These are phyloP conservation scores for Solanum bulbocastanum DNA, from an alignment of 257 asterid genomes.

Conservation along the genomic window DNA sequence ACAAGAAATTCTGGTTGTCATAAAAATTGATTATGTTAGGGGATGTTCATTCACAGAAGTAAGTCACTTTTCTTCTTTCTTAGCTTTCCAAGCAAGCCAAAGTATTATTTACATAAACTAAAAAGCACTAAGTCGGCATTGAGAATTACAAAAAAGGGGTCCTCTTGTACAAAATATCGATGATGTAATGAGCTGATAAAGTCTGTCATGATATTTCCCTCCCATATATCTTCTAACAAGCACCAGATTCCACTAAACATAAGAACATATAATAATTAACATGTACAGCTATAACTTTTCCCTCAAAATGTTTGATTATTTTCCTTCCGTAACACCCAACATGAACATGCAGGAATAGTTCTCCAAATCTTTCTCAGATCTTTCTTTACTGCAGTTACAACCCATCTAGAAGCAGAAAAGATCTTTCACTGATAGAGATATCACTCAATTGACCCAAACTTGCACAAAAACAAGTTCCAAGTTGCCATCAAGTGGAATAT, in stretches of 20 bases:
- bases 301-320: neutral
- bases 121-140: neutral
- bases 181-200: neutral
- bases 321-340: neutral
- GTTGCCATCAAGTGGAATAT: neutral
- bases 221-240: neutral
- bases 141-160: neutral
- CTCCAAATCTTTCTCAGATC: neutral
- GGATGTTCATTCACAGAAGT: neutral
- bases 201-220: neutral
- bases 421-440: neutral
- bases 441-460: neutral
- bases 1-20: neutral
- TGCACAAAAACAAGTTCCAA: neutral
- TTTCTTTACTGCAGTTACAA: neutral
- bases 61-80: neutral
- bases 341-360: neutral
- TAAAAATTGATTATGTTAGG: neutral
- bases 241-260: neutral
- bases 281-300: neutral
- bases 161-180: neutral
- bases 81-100: neutral
- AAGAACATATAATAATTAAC: neutral
- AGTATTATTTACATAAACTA: neutral
- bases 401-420: neutral